Percentiles rank a stretch among this genome's conserved stretches.
Evolutionary conservation across 805 yeast species (phyloP).

Genomic region (Metschnikowia noctiluminum): DNA sequence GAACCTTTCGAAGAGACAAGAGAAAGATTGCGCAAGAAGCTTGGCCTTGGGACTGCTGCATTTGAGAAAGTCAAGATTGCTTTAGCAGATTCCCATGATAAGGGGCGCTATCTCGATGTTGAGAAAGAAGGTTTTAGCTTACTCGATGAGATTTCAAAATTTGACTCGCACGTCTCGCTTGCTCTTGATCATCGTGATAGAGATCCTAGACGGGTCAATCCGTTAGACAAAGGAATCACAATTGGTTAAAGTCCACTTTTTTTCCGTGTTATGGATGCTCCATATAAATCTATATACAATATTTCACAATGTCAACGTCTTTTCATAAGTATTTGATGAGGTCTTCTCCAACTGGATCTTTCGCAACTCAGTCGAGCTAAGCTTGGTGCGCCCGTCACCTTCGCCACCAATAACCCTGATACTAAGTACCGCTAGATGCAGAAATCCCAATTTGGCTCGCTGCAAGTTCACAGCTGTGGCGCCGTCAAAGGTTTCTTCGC

Average conservation of each 20-base stretch:
- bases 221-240: constrained; percentile 42
- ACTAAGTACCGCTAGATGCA: constrained; percentile 35
- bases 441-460: constrained; percentile 56
- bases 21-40: constrained; percentile 58
- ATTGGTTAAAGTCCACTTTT: constrained; percentile 23
- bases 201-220: constrained; percentile 41
- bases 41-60: constrained; percentile 78
- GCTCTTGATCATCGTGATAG: constrained; percentile 90
- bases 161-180: constrained; percentile 47
- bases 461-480: constrained; percentile 67
- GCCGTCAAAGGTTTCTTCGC: constrained; percentile 76
- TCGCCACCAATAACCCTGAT: constrained; percentile 62
- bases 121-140: constrained; percentile 53
- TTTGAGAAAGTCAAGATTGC: constrained; percentile 74
- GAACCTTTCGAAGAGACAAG: constrained; percentile 65
- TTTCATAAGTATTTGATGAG: no score
- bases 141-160: constrained; percentile 47
- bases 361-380: constrained; percentile 83
- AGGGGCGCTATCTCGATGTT: constrained; percentile 43
- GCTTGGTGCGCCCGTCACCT: constrained; percentile 59
- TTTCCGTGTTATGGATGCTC: background rate
- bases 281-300: background rate
- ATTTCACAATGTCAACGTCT: no score
- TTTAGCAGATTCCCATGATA: constrained; percentile 41
- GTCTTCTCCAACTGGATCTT: constrained; percentile 19